Evolutionary conservation across 2,329 filamentous ascomycete genomes (phyloP).

Genomic region (Blumeria graminis): DNA sequence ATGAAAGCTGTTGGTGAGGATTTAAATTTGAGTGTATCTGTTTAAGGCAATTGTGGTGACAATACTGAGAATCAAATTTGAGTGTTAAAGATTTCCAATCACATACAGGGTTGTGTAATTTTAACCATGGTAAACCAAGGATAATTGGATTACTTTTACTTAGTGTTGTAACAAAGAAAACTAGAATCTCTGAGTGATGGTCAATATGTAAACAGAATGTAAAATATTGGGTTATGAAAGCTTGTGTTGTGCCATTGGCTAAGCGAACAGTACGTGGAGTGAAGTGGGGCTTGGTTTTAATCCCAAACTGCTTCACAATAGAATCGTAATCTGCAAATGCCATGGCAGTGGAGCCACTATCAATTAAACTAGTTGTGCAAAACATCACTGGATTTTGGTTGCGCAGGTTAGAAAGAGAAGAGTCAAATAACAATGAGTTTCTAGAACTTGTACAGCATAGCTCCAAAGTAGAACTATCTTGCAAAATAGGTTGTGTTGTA

Average conservation of each 20-base stretch:
- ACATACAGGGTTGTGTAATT: background rate
- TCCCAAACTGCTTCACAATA: slow-evolving; percentile 1
- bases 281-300: background rate
- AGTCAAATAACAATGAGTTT: background rate
- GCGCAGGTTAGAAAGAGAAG: background rate
- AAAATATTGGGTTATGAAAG: background rate
- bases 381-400: background rate
- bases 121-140: background rate
- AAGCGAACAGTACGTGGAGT: background rate
- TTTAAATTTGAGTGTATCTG: background rate
- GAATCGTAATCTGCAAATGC: background rate
- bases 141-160: background rate
- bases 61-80: background rate
- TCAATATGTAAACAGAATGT: background rate
- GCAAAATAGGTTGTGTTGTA: background rate
- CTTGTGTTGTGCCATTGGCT: background rate
- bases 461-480: background rate
- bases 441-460: background rate
- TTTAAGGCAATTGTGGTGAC: background rate
- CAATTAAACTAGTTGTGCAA: background rate
- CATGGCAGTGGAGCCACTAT: background rate
- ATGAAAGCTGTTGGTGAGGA: background rate
- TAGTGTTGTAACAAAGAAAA: background rate
- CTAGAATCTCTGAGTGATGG: background rate
- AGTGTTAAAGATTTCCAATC: background rate